A percentile compares a stretch with the other conserved stretches of the same genome.
phyloP scores from a whole-genome alignment of 1,284 basidiomycete genomes.

The Grifola frondosa region DNA sequence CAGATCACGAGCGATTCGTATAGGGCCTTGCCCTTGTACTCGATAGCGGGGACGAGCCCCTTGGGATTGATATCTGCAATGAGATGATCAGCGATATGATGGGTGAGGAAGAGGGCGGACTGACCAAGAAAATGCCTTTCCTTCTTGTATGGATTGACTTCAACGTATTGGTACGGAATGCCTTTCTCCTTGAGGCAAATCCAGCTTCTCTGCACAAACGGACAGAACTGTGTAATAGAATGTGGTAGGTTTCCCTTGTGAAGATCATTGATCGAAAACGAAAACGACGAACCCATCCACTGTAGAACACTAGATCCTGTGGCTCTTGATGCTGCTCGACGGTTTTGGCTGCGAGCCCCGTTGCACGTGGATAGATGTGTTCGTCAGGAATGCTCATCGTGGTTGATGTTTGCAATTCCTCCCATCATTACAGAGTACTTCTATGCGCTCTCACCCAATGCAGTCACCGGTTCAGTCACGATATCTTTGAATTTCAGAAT shows the following conservation, averaged over 20 bases:
- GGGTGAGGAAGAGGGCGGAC: too few species aligned
- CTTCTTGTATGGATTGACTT: constrained; percentile 69
- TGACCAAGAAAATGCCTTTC: constrained; percentile 55
- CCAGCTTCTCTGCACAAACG: constrained; percentile 63
- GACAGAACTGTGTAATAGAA: constrained; percentile 56
- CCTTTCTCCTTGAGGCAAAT: constrained; percentile 59
- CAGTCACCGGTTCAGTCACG: too few species aligned
- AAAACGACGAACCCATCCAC: constrained; percentile 49
- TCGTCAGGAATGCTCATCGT: constrained; percentile 46
- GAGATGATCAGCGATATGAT: too few species aligned
- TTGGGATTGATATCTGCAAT: constrained; percentile 67
- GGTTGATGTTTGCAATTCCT: too few species aligned
- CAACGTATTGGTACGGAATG: constrained; percentile 58
- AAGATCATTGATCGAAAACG: too few species aligned
- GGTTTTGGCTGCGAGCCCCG: constrained; percentile 50
- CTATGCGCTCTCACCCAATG: too few species aligned
- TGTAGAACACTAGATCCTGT: constrained; percentile 57
- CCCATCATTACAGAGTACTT: too few species aligned
- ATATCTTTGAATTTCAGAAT: too few species aligned
- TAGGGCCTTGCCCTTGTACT: constrained; percentile 54
- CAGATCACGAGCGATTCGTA: constrained; percentile 61
- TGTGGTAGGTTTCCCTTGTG: neutral
- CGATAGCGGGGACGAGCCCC: constrained; percentile 65
- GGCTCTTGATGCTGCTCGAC: constrained; percentile 46
- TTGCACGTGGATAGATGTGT: constrained; percentile 51